phyloP scores from a whole-genome alignment of 169 alveolate genomes.

The Plasmodium falciparum region DNA sequence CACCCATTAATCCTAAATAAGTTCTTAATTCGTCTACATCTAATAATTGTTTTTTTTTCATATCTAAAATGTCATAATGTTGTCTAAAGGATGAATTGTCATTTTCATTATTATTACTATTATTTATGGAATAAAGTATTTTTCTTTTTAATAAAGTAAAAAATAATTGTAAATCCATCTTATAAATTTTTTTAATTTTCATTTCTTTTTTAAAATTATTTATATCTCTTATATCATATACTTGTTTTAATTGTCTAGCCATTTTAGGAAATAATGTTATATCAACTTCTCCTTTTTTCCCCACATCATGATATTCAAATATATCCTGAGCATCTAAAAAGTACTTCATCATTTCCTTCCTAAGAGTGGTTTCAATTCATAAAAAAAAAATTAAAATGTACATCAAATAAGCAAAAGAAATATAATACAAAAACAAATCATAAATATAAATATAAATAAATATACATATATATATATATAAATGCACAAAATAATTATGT shows the following conservation, averaged over 20 bases:
- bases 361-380: background rate
- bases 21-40: conserved; percentile 15
- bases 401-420: background rate
- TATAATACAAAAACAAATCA: too few relatives aligned
- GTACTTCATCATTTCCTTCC: conserved; percentile 41
- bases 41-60: conserved; percentile 33
- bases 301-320: conserved; percentile 35
- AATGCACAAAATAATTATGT: too few relatives aligned
- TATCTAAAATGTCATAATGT: conserved; percentile 38
- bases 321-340: conserved; percentile 41
- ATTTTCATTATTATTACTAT: background rate
- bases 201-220: conserved; percentile 48
- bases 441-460: too few relatives aligned
- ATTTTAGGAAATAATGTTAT: conserved; percentile 36
- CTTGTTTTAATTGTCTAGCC: conserved; percentile 69
- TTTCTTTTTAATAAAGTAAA: conserved; percentile 55
- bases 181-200: conserved; percentile 26
- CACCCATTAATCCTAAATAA: conserved; percentile 37
- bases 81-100: conserved; percentile 15
- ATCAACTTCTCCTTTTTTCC: conserved; percentile 31
- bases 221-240: conserved; percentile 29
- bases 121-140: conserved; percentile 10
- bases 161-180: conserved; percentile 54
- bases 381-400: background rate
- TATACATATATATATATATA: too few relatives aligned